Evolutionary conservation across 2,329 filamentous ascomycete genomes (phyloP).

Genomic region (Colletotrichum horii): DNA sequence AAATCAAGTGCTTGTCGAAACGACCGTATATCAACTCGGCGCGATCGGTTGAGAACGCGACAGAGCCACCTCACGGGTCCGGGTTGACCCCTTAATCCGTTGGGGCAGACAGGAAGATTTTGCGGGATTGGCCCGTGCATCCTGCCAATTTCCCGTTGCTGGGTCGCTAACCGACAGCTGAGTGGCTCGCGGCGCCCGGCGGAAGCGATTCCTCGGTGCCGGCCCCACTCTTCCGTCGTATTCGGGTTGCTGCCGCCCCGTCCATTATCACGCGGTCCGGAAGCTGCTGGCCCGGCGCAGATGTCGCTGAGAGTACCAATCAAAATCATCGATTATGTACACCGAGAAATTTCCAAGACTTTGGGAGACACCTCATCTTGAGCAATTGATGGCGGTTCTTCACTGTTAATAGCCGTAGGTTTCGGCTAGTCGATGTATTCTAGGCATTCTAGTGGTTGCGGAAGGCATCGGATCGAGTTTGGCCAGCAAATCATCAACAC

Average conservation of each 20-base stretch:
- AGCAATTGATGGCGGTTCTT: background rate
- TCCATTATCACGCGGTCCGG: background rate
- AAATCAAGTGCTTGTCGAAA: background rate
- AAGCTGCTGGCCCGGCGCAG: background rate
- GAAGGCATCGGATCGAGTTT: background rate
- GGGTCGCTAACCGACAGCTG: background rate
- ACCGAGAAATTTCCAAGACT: background rate
- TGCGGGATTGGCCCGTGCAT: background rate
- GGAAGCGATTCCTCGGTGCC: background rate
- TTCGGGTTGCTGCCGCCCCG: background rate
- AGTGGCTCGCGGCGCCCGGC: background rate
- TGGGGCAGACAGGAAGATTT: background rate
- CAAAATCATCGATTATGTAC: rapidly evolving
- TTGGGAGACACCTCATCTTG: background rate
- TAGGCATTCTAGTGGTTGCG: rapidly evolving
- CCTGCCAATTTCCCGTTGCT: conserved; percentile 1
- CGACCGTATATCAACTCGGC: background rate
- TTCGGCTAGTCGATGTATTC: background rate
- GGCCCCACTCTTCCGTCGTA: conserved; percentile 2
- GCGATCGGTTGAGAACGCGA: background rate
- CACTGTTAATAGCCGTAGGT: background rate
- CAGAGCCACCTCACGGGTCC: background rate
- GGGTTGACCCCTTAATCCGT: conserved; percentile 2
- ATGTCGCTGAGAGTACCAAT: background rate
- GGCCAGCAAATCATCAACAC: background rate